Evolutionary conservation across 1,284 basidiomycete species (phyloP).

Genomic region (Ustilago esculenta): DNA sequence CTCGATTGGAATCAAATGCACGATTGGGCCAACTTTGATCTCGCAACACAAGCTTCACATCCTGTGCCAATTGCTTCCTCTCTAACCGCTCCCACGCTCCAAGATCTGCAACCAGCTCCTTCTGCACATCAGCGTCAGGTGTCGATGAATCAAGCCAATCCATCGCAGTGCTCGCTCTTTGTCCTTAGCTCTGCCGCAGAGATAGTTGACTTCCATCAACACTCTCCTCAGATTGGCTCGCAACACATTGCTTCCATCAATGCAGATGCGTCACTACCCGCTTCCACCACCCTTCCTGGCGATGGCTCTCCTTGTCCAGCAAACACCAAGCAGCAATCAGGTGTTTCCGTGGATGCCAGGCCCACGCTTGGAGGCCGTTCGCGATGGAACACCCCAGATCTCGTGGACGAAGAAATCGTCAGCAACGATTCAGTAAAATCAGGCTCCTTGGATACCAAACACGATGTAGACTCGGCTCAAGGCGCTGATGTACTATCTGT

Average conservation of each 20-base stretch:
- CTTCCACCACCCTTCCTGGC: not conserved
- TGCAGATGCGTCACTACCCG: no score
- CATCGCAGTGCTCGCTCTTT: slow-evolving; percentile 9
- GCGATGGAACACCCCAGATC: slow-evolving; percentile 24
- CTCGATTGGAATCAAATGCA: slow-evolving; percentile 18
- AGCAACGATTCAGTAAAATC: slow-evolving; percentile 7
- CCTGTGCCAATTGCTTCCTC: not conserved
- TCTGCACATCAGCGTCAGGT: slow-evolving; percentile 1
- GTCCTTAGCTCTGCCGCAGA: slow-evolving; percentile 22
- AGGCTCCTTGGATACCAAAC: not conserved
- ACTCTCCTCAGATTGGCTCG: not conserved
- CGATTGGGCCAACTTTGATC: slow-evolving; percentile 11
- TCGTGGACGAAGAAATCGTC: slow-evolving; percentile 6
- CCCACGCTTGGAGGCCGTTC: slow-evolving; percentile 4
- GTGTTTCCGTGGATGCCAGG: not conserved
- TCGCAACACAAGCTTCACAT: no score
- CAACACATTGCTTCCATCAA: no score
- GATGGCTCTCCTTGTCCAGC: no score
- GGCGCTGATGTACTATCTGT: no score
- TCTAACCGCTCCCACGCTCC: not conserved
- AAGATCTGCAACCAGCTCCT: not conserved
- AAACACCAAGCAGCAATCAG: no score
- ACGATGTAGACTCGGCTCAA: not conserved
- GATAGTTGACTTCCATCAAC: slow-evolving; percentile 4
- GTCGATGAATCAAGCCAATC: not conserved